Base-by-base conservation (phyloP, 306 rosid genomes). In the Abrus precatorius region DNA sequence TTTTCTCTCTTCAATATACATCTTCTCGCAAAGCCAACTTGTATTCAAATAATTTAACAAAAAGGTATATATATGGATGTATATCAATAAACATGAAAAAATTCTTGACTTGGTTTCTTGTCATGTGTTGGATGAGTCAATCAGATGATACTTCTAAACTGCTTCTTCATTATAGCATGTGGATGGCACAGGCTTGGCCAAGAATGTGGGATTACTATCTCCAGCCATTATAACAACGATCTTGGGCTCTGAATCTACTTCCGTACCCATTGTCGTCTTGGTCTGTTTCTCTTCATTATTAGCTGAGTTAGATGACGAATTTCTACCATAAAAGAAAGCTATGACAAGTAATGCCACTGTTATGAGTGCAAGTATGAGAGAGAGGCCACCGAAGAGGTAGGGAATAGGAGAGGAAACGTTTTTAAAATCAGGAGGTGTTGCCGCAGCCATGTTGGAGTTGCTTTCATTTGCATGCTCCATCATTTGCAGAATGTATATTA, bases 191-290 rank as follows among this genome's bases (percentile, higher is more conserved):
- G 97, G 98, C 7, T 85, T 87, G 29, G 97, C 98, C 88, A 94
- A 76, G 86, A 80, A 88, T 3, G 97, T 88, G 28, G 98, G 94
- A 61, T 78, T 88, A 29, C 67, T 79, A 43, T 94, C 97, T 71
- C 98, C 98, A 2, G 98, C 97, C 97, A 94, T 92, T 30, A 94
- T 87, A 36, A 92, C 98, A 50, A 94, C 92, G 65, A 91, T 77
- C 80, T 84, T 91, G 0, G 97, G 92, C 71, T 89, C 88, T 0
- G 81, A 75, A 52, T 77, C 69, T 9, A 9, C 72, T 34, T 13
- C 66, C 59, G 59, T 59, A 48, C 20, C 85, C 77, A n/a, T 28
- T 57, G 68, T 57, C 75, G 68, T 57, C 75, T n/a, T 76, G 10
- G 43, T 41, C 55, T 76, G 9, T 69, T 63, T 79, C 9, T 85